Evolutionary conservation across 164 flowering plant species (phyloP).

Genomic region (Annona cherimola): DNA sequence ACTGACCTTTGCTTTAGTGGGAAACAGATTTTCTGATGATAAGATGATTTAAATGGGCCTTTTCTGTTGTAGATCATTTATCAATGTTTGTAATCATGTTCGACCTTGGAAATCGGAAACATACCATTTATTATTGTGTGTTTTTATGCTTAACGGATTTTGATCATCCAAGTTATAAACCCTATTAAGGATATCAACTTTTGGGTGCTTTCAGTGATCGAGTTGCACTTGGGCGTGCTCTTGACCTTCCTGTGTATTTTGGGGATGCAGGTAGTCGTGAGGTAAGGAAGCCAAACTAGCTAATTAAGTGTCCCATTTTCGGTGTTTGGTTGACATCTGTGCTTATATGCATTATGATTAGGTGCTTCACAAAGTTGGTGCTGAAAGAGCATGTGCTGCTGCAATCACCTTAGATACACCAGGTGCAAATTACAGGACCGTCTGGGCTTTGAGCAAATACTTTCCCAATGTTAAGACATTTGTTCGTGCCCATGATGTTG

Average conservation of each 20-base stretch:
- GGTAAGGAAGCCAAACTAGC: constrained; percentile 34
- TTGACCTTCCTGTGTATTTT: constrained; percentile 97
- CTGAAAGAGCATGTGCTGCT: constrained; percentile 99
- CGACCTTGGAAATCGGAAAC: not conserved
- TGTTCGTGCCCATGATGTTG: constrained; percentile 99
- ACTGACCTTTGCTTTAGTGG: no score
- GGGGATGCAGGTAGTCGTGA: constrained; percentile 99
- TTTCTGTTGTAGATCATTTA: not conserved
- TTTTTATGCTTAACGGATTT: no score
- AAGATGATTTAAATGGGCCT: not conserved
- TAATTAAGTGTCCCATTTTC: not conserved
- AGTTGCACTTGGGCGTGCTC: constrained; percentile 92
- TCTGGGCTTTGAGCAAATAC: constrained; percentile 97
- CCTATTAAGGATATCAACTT: not conserved
- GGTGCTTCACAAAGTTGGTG: constrained; percentile 98
- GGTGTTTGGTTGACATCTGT: constrained; percentile 18
- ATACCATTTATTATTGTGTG: not conserved
- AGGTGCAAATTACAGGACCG: constrained; percentile 98
- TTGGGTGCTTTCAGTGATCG: constrained; percentile 65
- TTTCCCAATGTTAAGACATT: constrained; percentile 97
- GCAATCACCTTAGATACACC: constrained; percentile 93
- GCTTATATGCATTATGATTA: constrained; percentile 17
- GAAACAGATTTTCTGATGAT: no score
- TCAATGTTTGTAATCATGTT: not conserved
- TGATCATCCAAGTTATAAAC: not conserved